phyloP scores from a whole-genome alignment of 352 stramenopile species.

The Phytophthora melonis region DNA sequence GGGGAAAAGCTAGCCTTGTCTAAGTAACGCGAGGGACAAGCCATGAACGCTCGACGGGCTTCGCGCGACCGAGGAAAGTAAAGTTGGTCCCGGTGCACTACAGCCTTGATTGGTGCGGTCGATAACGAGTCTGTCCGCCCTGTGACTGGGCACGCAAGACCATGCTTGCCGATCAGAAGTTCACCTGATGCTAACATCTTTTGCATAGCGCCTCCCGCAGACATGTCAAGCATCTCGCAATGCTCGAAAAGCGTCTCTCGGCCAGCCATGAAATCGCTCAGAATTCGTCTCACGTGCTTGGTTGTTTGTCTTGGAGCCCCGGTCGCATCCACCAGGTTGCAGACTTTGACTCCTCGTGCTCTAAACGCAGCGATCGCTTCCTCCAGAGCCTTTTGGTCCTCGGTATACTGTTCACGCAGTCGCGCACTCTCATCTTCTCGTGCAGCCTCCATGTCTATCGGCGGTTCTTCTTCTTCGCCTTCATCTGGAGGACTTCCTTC shows the following conservation, averaged over 20 bases:
- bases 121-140: slow-evolving; percentile 18
- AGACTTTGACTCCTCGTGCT: slow-evolving; percentile 47
- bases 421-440: slow-evolving; percentile 56
- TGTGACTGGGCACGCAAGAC: slow-evolving; percentile 51
- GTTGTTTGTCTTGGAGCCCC: slow-evolving; percentile 46
- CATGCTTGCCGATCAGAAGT: slow-evolving; percentile 63
- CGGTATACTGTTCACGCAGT: slow-evolving; percentile 52
- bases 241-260: slow-evolving; percentile 60
- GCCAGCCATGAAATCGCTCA: slow-evolving; percentile 46
- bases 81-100: slow-evolving; percentile 60
- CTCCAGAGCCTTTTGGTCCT: slow-evolving; percentile 51
- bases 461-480: slow-evolving; percentile 33
- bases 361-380: slow-evolving; percentile 47
- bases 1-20: slow-evolving; percentile 32
- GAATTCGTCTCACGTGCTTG: slow-evolving; percentile 35
- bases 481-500: slow-evolving; percentile 18
- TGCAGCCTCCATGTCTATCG: slow-evolving; percentile 42
- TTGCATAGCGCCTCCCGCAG: slow-evolving; percentile 5
- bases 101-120: slow-evolving; percentile 4
- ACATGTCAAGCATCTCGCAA: slow-evolving; percentile 44
- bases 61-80: slow-evolving; percentile 62
- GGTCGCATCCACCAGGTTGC: slow-evolving; percentile 34
- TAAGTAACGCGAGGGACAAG: slow-evolving; percentile 35
- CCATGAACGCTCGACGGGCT: slow-evolving; percentile 25
- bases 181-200: slow-evolving; percentile 51